phyloP scores from a whole-genome alignment of 306 rosid genomes.

The Corylus avellana region DNA sequence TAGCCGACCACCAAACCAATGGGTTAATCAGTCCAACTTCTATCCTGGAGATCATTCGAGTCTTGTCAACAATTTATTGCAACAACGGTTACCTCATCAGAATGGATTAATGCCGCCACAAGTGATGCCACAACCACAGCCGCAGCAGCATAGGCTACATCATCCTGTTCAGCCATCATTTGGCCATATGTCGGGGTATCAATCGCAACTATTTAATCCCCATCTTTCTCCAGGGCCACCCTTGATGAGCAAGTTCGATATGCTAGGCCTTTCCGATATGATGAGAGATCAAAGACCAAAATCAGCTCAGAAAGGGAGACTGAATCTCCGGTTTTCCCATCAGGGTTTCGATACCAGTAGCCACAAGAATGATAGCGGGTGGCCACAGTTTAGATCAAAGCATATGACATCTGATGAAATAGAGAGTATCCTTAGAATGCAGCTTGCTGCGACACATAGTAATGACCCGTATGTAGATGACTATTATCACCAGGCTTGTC shows the following conservation, averaged over 20 bases:
- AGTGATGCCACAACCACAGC: slow-evolving; percentile 55
- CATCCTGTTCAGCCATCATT: slow-evolving; percentile 51
- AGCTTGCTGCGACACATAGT: slow-evolving; percentile 92
- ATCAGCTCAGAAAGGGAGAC: slow-evolving; percentile 61
- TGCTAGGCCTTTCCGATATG: slow-evolving; percentile 71
- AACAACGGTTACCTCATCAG: slow-evolving; percentile 56
- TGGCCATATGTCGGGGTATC: slow-evolving; percentile 54
- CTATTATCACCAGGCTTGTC: slow-evolving; percentile 92
- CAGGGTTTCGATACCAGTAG: slow-evolving; percentile 63
- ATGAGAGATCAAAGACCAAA: slow-evolving; percentile 78
- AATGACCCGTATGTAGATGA: slow-evolving; percentile 99
- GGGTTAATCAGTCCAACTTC: slow-evolving; percentile 50
- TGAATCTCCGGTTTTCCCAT: slow-evolving; percentile 51
- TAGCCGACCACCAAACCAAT: slow-evolving; percentile 49
- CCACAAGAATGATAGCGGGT: slow-evolving; percentile 60
- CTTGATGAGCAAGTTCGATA: slow-evolving; percentile 64
- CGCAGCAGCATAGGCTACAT: slow-evolving; percentile 56
- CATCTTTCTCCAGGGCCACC: slow-evolving; percentile 67
- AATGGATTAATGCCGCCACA: slow-evolving; percentile 60
- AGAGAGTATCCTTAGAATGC: slow-evolving; percentile 89
- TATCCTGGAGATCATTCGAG: slow-evolving; percentile 59
- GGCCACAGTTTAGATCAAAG: slow-evolving; percentile 85
- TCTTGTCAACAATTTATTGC: slow-evolving; percentile 47
- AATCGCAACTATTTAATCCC: slow-evolving; percentile 48
- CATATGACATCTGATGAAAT: slow-evolving; percentile 83